Conservation (phyloP, 108 stramenopile genomes). For the Pseudonitzschia multistriata region DNA sequence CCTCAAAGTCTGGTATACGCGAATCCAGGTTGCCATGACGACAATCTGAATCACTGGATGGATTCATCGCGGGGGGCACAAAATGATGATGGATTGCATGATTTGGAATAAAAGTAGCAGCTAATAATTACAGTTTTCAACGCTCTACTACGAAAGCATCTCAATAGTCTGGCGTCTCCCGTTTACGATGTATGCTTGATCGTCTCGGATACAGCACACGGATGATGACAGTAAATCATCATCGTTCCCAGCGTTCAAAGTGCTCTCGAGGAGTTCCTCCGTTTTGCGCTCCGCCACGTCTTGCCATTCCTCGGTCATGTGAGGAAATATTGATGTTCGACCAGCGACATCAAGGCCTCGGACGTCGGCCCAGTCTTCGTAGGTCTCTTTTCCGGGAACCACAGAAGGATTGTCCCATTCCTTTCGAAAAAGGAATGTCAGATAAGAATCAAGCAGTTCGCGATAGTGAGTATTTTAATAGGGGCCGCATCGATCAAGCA, state of each 20-base stretch:
- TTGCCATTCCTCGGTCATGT: slow-evolving; percentile 73
- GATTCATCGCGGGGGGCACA: too few species aligned
- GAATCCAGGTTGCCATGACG: too few species aligned
- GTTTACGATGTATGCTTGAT: neutral
- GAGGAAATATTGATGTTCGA: slow-evolving; percentile 69
- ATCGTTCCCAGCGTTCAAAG: neutral
- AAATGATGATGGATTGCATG: too few species aligned
- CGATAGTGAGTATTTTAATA: neutral
- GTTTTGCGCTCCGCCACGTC: slow-evolving; percentile 35
- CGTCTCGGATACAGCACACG: neutral
- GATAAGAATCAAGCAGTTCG: neutral
- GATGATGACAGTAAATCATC: neutral
- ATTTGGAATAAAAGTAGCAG: too few species aligned
- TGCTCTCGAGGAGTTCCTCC: neutral
- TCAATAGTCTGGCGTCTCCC: neutral
- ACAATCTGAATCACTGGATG: too few species aligned
- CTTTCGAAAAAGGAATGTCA: neutral
- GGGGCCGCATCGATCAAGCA: too few species aligned
- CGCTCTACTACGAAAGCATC: too few species aligned
- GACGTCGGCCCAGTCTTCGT: slow-evolving; percentile 63
- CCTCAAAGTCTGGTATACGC: too few species aligned
- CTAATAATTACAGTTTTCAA: too few species aligned
- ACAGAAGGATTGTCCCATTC: slow-evolving; percentile 85
- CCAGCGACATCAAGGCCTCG: slow-evolving; percentile 58
- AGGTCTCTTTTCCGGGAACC: slow-evolving; percentile 57